Evolutionary conservation across 2,329 filamentous ascomycete genomes (phyloP).

Genomic region (Falciphora oryzae): DNA sequence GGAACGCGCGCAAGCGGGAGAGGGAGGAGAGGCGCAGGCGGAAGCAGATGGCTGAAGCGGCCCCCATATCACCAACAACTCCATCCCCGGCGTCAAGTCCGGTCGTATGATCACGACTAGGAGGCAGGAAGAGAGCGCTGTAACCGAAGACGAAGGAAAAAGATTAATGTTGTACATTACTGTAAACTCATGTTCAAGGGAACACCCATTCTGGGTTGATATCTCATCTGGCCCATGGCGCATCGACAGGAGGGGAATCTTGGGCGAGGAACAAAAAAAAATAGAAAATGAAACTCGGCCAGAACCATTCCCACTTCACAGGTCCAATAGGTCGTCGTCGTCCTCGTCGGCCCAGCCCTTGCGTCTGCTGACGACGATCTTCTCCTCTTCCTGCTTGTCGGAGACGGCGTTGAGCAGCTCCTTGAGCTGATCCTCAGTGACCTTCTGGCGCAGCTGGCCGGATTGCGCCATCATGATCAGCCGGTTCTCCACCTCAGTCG

Average conservation of each 20-base stretch:
- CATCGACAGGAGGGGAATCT: neutral
- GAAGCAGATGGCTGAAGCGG: conserved; percentile 29
- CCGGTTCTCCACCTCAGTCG: conserved; percentile 83
- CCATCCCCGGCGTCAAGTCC: neutral
- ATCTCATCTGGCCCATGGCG: neutral
- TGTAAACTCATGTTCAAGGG: neutral
- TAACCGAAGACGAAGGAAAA: neutral
- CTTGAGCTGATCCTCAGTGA: conserved; percentile 90
- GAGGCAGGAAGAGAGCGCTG: neutral
- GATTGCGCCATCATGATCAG: conserved; percentile 86
- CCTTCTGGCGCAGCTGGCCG: conserved; percentile 80
- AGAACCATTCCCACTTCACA: conserved; percentile 31
- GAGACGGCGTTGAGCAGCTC: conserved; percentile 80
- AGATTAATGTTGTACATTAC: neutral
- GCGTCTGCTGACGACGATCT: conserved; percentile 79
- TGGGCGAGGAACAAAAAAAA: neutral
- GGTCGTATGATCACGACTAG: neutral
- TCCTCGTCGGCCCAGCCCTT: conserved; percentile 85
- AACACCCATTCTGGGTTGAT: neutral
- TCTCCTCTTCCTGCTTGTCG: conserved; percentile 71
- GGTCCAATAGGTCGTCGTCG: conserved; percentile 65
- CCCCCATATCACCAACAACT: neutral
- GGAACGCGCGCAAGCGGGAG: conserved; percentile 66
- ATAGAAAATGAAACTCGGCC: neutral
- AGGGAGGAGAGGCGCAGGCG: conserved; percentile 62